Evolutionary conservation across 139 green algal species (phyloP).

Genomic region (Closterium sp.): DNA sequence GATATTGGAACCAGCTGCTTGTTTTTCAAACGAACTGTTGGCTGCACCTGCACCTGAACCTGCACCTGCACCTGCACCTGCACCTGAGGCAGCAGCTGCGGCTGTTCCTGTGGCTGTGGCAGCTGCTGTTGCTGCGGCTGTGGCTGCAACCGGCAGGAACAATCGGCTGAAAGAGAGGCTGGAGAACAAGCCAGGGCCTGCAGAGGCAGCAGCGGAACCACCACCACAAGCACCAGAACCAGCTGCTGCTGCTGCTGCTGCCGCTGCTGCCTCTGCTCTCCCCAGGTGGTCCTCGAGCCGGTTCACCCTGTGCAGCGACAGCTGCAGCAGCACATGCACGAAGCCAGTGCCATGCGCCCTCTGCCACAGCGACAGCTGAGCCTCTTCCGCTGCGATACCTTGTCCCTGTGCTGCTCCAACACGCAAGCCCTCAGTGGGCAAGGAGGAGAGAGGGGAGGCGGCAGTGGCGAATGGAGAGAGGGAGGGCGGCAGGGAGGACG

Average conservation of each 20-base stretch:
- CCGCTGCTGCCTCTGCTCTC: background rate
- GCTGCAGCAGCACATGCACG: background rate
- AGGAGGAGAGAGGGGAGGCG: background rate
- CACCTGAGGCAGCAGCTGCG: no score
- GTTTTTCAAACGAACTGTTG: no score
- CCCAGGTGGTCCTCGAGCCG: no score
- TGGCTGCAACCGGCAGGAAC: background rate
- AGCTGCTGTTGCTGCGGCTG: background rate
- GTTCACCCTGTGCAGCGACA: background rate
- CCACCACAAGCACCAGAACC: no score
- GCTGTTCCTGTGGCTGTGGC: background rate
- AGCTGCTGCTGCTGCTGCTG: no score
- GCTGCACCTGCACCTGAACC: no score
- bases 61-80: no score
- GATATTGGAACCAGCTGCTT: no score
- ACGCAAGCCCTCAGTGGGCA: background rate
- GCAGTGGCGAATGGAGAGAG: background rate
- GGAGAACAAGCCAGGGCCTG: background rate
- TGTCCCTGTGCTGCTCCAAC: background rate
- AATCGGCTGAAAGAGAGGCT: background rate
- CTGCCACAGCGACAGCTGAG: no score
- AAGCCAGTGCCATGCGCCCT: background rate
- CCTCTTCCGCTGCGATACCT: no score
- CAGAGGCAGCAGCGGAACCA: no score
- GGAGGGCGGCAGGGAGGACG: background rate